phyloP scores from a whole-genome alignment of 192 early-diverging fungal genomes.

The Podila minutissima region DNA sequence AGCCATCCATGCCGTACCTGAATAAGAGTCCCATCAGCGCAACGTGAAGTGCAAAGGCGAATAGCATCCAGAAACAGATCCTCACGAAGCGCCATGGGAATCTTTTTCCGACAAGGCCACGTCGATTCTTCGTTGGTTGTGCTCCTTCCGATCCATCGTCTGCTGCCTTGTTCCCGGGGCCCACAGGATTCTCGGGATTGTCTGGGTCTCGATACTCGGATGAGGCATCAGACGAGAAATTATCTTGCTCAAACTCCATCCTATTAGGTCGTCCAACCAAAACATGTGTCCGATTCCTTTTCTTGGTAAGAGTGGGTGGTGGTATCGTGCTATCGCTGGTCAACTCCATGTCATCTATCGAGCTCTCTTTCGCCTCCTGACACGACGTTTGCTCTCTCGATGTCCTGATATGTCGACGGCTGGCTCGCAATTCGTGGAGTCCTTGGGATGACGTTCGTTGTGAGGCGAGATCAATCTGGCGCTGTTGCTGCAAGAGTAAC shows the following conservation, averaged over 20 bases:
- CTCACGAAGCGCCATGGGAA: not conserved
- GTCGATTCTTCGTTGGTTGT: not conserved
- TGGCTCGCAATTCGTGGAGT: not conserved
- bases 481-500: not conserved
- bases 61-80: conserved; percentile 5
- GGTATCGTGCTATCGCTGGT: not conserved
- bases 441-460: not conserved
- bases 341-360: not conserved
- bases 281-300: too few species aligned
- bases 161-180: not conserved
- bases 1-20: not conserved
- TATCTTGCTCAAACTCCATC: not conserved
- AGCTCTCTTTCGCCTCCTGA: conserved; percentile 4
- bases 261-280: too few species aligned
- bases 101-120: not conserved
- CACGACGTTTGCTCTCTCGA: not conserved
- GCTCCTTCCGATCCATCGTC: not conserved
- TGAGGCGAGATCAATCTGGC: not conserved
- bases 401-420: not conserved
- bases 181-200: not conserved
- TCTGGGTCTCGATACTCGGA: conserved; percentile 23
- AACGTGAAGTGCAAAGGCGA: not conserved
- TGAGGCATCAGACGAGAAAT: not conserved
- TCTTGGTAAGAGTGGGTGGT: too few species aligned
- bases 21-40: conserved; percentile 16